Evolutionary conservation across 2,329 filamentous ascomycete species (phyloP).

Genomic region (Trichoderma sp.): DNA sequence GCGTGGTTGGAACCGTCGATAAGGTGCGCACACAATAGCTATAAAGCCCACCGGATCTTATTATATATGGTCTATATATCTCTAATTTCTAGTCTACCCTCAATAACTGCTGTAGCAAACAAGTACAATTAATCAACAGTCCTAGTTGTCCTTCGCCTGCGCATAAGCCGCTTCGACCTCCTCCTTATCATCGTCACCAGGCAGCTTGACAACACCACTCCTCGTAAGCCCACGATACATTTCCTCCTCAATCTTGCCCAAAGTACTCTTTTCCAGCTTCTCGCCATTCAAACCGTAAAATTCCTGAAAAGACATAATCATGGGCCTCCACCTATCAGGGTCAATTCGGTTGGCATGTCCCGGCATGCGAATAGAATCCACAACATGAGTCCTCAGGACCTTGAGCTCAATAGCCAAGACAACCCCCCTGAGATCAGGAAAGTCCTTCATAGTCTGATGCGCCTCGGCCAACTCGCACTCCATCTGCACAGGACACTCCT

Average conservation of each 20-base stretch:
- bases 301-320: slow-evolving; percentile 50
- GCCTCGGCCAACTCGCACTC: slow-evolving; percentile 43
- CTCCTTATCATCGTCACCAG: slow-evolving; percentile 15
- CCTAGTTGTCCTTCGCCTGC: background rate
- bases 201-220: slow-evolving; percentile 6
- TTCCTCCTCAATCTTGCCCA: slow-evolving; percentile 40
- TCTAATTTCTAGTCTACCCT: background rate
- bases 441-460: slow-evolving; percentile 41
- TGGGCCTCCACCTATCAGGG: slow-evolving; percentile 47
- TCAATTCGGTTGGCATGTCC: slow-evolving; percentile 46
- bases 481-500: slow-evolving; percentile 49
- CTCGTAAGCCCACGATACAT: slow-evolving; percentile 33
- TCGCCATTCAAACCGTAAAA: slow-evolving; percentile 44
- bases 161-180: background rate
- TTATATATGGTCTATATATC: no score
- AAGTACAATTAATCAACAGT: background rate
- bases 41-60: no score
- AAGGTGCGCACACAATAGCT: no score
- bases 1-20: no score
- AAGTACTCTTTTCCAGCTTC: slow-evolving; percentile 33
- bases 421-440: slow-evolving; percentile 36
- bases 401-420: slow-evolving; percentile 43
- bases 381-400: slow-evolving; percentile 42
- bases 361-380: slow-evolving; percentile 40
- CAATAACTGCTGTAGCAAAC: background rate